Evolutionary conservation across 352 stramenopile genomes (phyloP).

Genomic region (Phytophthora gonapodyides): DNA sequence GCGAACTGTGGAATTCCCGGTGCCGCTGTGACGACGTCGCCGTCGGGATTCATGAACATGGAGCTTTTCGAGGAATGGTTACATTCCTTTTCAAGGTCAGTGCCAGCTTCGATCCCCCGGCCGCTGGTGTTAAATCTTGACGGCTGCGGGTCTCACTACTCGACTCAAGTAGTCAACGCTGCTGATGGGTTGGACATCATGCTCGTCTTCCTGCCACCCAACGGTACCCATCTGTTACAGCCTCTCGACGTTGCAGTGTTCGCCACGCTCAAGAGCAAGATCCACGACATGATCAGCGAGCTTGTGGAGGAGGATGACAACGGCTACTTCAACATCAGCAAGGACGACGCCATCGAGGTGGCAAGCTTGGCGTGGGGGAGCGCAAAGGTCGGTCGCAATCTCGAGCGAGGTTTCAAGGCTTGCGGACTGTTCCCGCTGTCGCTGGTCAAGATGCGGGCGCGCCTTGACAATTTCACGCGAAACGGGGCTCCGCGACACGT

Average conservation of each 20-base stretch:
- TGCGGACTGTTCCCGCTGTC: slow-evolving; percentile 21
- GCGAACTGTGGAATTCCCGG: neutral
- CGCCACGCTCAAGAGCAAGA: too few species aligned
- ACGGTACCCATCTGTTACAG: slow-evolving; percentile 27
- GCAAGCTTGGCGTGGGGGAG: slow-evolving; percentile 1
- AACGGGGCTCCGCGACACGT: slow-evolving; percentile 1
- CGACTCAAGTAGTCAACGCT: neutral
- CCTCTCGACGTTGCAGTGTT: slow-evolving; percentile 24
- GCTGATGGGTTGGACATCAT: slow-evolving; percentile 6
- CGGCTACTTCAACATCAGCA: too few species aligned
- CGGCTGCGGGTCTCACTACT: slow-evolving; percentile 27
- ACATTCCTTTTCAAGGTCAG: too few species aligned
- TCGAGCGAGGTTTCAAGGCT: slow-evolving; percentile 7
- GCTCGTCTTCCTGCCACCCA: slow-evolving; percentile 14
- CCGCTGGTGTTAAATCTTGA: slow-evolving; percentile 13
- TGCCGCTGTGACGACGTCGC: neutral
- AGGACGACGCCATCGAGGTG: too few species aligned
- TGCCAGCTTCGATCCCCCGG: too few species aligned
- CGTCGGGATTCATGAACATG: too few species aligned
- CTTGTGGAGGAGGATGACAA: too few species aligned
- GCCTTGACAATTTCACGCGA: neutral
- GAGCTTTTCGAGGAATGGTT: too few species aligned
- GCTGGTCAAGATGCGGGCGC: slow-evolving; percentile 9
- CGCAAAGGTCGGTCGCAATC: slow-evolving; percentile 5
- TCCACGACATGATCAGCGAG: too few species aligned